These are phyloP conservation scores for Mycena alexandri DNA, from an alignment of 768 basidiomycete genomes.

Conservation along the genomic window DNA sequence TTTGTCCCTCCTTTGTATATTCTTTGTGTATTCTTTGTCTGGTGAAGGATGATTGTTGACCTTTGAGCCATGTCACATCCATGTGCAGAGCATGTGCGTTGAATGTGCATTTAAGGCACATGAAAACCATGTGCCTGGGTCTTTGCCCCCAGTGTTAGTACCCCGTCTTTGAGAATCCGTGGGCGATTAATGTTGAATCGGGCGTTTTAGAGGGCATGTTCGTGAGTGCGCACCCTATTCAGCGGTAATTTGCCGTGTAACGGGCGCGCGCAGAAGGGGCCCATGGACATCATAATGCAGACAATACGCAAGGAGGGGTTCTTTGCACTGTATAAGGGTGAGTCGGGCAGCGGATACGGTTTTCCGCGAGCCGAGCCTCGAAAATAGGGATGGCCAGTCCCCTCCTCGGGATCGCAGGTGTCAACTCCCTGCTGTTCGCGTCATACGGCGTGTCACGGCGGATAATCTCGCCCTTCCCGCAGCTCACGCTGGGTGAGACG, in stretches of 20 bases:
- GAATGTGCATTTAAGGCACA: no score
- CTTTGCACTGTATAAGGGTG: constrained; percentile 95
- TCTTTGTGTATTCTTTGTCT: no score
- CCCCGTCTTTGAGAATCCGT: background rate
- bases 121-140: no score
- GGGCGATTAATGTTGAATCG: background rate
- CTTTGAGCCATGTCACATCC: no score
- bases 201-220: constrained; percentile 81
- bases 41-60: no score
- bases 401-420: constrained; percentile 91
- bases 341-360: constrained; percentile 7
- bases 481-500: constrained; percentile 82
- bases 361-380: background rate
- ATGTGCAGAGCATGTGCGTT: no score
- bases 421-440: constrained; percentile 95
- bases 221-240: constrained; percentile 60
- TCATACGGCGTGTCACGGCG: constrained; percentile 87
- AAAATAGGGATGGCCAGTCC: constrained; percentile 88
- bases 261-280: constrained; percentile 84
- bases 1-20: no score
- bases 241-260: background rate
- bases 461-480: constrained; percentile 90
- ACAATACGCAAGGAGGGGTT: constrained; percentile 92
- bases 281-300: constrained; percentile 89
- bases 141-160: constrained; percentile 82